Base-by-base conservation (phyloP, 768 basidiomycete genomes). In the Mrakia hoshinonis region DNA sequence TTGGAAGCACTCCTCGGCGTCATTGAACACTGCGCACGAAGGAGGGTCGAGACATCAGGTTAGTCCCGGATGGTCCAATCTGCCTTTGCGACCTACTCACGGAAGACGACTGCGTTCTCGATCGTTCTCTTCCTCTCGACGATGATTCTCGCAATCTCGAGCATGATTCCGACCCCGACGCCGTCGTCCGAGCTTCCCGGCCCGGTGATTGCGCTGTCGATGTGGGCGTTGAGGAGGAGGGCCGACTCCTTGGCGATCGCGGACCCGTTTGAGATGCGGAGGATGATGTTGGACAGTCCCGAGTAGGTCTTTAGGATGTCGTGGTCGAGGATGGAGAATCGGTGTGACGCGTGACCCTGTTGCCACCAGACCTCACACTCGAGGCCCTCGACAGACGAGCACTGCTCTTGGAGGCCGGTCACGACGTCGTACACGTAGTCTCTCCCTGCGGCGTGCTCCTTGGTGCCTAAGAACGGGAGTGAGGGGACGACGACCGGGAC, bases 251-350 rank as follows among this genome's bases (percentile, higher is more conserved):
- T 62, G 2, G 72, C 51, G 29, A 43, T 51, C 9, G 3, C 15
- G 20, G 67, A 36, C 12, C 67, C 67, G 62, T 68, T 51, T 4
- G 67, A 73, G 12, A 73, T 63, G 13, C 64, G 54, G 22, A 73
- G 46, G 38, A 73, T 43, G 62, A 73, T 55, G 51, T 73, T 73
- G 26, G 66, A 51, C 34, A 73, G 67, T 22, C 60, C 67, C 24
- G 72, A 52, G 39, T 68, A 73, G 18, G 72, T 73, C 67, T 73
- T 73, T 43, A 73, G 39, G 26, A 73, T 67, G 26, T 68, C 67
- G 51, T 62, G 72, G 49, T 73, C 67, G 18, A 73, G 49, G 29
- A 73, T 73, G 47, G 62, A 49, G 62, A 73, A 72, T 2, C 70
- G 54, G 36, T 71, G 70, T 2, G 39, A 60, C 6, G 67, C 72